Evolutionary conservation across 2,329 filamentous ascomycete genomes (phyloP).

Genomic region (Aspergillus sp.): DNA sequence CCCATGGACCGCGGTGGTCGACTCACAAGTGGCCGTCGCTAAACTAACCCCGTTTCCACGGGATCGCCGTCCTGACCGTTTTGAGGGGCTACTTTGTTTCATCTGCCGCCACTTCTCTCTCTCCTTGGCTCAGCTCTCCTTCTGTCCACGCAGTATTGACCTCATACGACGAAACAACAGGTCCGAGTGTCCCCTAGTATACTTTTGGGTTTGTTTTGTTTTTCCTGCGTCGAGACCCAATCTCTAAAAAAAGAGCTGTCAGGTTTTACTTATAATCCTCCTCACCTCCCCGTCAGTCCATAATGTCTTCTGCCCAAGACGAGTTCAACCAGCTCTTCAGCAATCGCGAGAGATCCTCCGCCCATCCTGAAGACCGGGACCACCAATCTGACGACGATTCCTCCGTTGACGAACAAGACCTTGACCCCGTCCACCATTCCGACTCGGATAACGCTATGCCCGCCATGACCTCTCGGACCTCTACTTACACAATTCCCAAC

Average conservation of each 20-base stretch:
- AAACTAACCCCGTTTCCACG: conserved; percentile 1
- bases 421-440: conserved; percentile 37
- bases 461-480: conserved; percentile 41
- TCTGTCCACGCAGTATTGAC: not conserved
- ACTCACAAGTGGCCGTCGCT: not conserved
- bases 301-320: conserved; percentile 51
- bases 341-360: conserved; percentile 39
- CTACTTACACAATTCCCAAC: conserved; percentile 49
- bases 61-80: conserved; percentile 14
- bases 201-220: conserved; percentile 5
- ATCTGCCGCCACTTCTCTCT: conserved; percentile 21
- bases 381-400: conserved; percentile 32
- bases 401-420: conserved; percentile 30
- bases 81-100: conserved; percentile 19
- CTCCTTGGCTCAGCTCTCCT: conserved; percentile 7
- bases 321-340: conserved; percentile 51
- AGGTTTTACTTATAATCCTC: conserved; percentile 13
- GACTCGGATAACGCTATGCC: conserved; percentile 39
- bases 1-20: conserved; percentile 2
- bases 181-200: not conserved
- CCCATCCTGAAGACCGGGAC: conserved; percentile 51
- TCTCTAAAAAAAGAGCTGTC: conserved; percentile 15
- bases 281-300: conserved; percentile 29
- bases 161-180: not conserved
- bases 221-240: conserved; percentile 2